Base-by-base conservation (phyloP, 306 rosid species). In the Corylus heterophylla region DNA sequence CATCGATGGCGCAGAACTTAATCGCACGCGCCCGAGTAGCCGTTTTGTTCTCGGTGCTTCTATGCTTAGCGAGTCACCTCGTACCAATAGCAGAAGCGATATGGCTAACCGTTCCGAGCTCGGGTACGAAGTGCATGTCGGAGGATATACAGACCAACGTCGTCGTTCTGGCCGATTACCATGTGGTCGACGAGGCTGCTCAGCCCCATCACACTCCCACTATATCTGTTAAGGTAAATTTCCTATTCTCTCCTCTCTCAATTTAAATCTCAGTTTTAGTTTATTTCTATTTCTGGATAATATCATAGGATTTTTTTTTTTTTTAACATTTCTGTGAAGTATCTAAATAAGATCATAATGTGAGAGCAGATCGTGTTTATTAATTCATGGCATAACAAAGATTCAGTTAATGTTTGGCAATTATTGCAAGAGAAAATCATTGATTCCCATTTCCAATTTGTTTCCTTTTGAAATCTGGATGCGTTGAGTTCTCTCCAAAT, bases 81-180 rank as follows among this genome's bases (percentile, higher is more conserved):
- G 18, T 83, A 13, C 85, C 75, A 69, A 69, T 18, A 50, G 64
- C 86, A 0, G 62, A 86, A 12, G 85, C 88, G 51, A 0, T 88
- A 12, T 86, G 88, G 89, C 77, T 88, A 39, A 83, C 47, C 74
- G 29, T 88, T 20, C 89, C 91, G 10, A 66, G 50, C 49, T 79
- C 87, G 10, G 91, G 91, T 71, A 86, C 91, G 2, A 88, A 88
- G 84, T 88, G 91, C 39, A 80, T 88, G 25, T 88, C 91, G 4
- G 88, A 88, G 86, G 91, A 88, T 18, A 88, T 88, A 82, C 91
- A 88, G 20, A 1, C 80, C 45, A 73, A 79, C 54, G 85, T 88
- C 11, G 89, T 88, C 76, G 91, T 88, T 77, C 81, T 88, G 82
- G 91, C 91, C 14, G 85, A 81, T 83, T 88, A 88, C 85, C 84